Percentiles rank a stretch among this genome's conserved stretches.
Evolutionary conservation across 2,329 filamentous ascomycete species (phyloP).

Genomic region (Alternaria triticimaculans): DNA sequence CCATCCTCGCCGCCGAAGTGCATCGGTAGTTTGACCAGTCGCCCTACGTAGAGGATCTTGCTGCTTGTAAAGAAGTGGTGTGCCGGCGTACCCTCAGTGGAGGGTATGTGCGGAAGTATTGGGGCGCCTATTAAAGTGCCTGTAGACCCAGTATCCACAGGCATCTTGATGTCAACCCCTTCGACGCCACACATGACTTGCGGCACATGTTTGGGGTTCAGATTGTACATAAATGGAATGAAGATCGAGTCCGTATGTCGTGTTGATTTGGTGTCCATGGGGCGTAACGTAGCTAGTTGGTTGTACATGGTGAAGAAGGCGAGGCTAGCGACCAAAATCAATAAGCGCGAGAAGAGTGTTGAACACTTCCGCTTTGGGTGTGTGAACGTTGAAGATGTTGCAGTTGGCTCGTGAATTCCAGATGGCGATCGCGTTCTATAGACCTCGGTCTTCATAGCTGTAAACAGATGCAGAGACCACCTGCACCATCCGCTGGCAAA

Average conservation of each 20-base stretch:
- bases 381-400: slow-evolving; percentile 24
- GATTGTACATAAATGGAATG: slow-evolving; percentile 40
- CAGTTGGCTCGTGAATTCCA: neutral
- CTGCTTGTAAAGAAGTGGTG: slow-evolving; percentile 46
- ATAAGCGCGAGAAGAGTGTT: slow-evolving; percentile 26
- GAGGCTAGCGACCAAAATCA: slow-evolving; percentile 11
- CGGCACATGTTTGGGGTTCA: slow-evolving; percentile 33
- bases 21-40: slow-evolving; percentile 37
- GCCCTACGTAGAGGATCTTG: slow-evolving; percentile 42
- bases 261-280: slow-evolving; percentile 13
- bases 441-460: slow-evolving; percentile 28
- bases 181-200: slow-evolving; percentile 38
- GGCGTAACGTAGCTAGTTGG: slow-evolving; percentile 15
- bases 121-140: slow-evolving; percentile 43
- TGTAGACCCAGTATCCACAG: slow-evolving; percentile 46
- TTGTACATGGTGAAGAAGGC: slow-evolving; percentile 12
- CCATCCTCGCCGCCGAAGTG: slow-evolving; percentile 32
- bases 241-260: slow-evolving; percentile 37
- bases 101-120: slow-evolving; percentile 35
- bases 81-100: slow-evolving; percentile 31
- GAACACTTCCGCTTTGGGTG: slow-evolving; percentile 19
- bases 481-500: slow-evolving; percentile 18
- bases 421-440: slow-evolving; percentile 18
- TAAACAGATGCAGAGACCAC: slow-evolving; percentile 17
- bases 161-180: slow-evolving; percentile 38